Base-by-base conservation (phyloP, 2,329 filamentous ascomycete genomes). In the Cordyceps militaris region DNA sequence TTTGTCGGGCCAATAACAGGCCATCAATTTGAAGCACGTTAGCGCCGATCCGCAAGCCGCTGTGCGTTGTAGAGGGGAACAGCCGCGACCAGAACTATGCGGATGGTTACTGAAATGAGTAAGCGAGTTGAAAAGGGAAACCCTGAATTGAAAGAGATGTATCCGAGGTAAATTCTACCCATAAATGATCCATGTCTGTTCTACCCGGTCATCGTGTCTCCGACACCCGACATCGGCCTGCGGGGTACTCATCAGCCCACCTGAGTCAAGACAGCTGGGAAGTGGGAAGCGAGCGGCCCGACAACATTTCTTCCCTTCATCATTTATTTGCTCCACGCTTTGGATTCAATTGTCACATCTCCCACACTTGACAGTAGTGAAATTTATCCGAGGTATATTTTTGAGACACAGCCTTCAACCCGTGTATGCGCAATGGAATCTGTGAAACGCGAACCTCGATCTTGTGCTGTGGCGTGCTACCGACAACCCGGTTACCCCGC, bases 191-290 rank as follows among this genome's bases (percentile, higher is more conserved):
- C n/a, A n/a, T n/a, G n/a, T n/a, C n/a, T n/a, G n/a, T n/a, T n/a
- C n/a, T n/a, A n/a, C n/a, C n/a, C n/a, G n/a, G n/a, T n/a, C n/a
- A n/a, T n/a, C n/a, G n/a, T n/a, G n/a, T n/a, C n/a, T n/a, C n/a
- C n/a, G n/a, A n/a, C n/a, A 51, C 32, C 48, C 48, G 48, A 51
- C 48, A 51, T 51, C 48, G 48, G 48, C 51, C 36, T 44, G 28
- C n/a, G 51, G 42, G 13, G 51, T 30, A 38, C 5, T n/a, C 34
- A 23, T n/a, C 49, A 40, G 26, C 26, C 34, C 40, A 53, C 40
- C 14, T 23, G 36, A 53, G 50, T 43, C 50, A 42, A 42, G 21
- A 16, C 32, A 21, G 24, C n/a, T n/a, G 21, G 21, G 8, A 19
- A 9, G n/a, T 10, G 26, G 8, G 47, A 26, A 43, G 30, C 34